Conservation (phyloP, 139 green algal species). For the Eudorina sp. region DNA sequence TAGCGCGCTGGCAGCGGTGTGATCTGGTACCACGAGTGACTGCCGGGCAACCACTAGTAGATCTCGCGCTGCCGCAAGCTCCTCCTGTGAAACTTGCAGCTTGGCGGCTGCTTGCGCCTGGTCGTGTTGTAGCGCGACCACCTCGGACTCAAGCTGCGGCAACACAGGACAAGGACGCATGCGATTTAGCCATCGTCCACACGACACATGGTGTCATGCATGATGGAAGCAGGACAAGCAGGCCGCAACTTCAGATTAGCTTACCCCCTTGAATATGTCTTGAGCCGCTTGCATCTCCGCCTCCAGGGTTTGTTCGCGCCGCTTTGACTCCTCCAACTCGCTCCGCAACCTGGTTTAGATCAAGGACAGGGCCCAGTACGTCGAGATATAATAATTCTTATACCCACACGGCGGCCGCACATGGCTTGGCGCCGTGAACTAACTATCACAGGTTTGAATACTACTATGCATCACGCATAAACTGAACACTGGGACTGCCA, state of each 20-base stretch:
- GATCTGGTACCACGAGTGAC: background rate
- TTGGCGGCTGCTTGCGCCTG: slow-evolving; percentile 36
- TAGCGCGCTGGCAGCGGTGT: background rate
- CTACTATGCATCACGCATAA: too few species aligned
- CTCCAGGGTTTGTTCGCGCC: slow-evolving; percentile 14
- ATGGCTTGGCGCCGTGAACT: too few species aligned
- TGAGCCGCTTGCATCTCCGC: slow-evolving; percentile 20
- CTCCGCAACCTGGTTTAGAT: slow-evolving; percentile 28
- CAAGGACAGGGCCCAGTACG: too few species aligned
- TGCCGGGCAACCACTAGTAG: background rate
- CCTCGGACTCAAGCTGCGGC: slow-evolving; percentile 42
- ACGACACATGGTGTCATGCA: background rate
- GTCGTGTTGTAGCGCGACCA: slow-evolving; percentile 39
- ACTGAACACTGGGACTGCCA: too few species aligned
- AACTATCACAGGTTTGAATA: too few species aligned
- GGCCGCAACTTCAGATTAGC: background rate
- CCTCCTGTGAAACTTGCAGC: slow-evolving; percentile 39
- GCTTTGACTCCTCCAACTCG: background rate
- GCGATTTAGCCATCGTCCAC: background rate
- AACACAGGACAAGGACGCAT: background rate
- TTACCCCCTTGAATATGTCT: slow-evolving; percentile 21
- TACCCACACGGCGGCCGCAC: too few species aligned
- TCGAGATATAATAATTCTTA: too few species aligned
- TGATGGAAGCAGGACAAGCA: background rate
- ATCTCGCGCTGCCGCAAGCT: background rate